Evolutionary conservation across 306 rosid species (phyloP).

Genomic region (Quercus bicolor): DNA sequence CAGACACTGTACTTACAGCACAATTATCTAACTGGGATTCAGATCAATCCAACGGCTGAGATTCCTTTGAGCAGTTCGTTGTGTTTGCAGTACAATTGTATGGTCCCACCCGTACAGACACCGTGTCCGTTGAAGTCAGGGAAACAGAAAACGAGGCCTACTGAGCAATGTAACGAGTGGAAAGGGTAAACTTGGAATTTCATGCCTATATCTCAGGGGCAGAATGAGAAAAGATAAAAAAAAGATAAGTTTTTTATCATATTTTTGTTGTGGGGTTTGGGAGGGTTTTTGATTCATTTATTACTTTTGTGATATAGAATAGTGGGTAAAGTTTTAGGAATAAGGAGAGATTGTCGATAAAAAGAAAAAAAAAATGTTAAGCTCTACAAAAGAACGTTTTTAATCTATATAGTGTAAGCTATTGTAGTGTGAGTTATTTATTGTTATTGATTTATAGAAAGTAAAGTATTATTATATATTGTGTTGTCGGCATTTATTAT

Average conservation of each 20-base stretch:
- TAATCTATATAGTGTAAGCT: background rate
- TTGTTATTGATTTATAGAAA: background rate
- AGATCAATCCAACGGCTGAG: constrained; percentile 91
- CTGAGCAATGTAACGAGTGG: constrained; percentile 73
- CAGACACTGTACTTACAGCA: constrained; percentile 88
- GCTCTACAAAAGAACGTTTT: background rate
- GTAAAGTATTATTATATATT: too few relatives aligned
- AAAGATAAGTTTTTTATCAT: background rate
- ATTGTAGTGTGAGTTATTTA: background rate
- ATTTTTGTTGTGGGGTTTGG: background rate
- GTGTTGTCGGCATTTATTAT: too few relatives aligned
- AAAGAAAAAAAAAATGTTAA: background rate
- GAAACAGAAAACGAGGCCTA: constrained; percentile 66
- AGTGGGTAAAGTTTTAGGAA: constrained; percentile 24
- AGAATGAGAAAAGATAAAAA: constrained; percentile 5
- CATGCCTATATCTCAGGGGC: background rate
- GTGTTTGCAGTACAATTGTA: constrained; percentile 93
- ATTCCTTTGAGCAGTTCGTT: constrained; percentile 82
- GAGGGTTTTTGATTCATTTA: constrained; percentile 26
- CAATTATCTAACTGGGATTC: constrained; percentile 83
- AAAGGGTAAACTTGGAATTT: constrained; percentile 42
- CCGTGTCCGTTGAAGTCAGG: constrained; percentile 89
- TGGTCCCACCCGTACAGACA: constrained; percentile 88
- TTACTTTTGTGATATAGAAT: constrained; percentile 24
- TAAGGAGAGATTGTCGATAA: constrained; percentile 55